A percentile compares a stretch with the other conserved stretches of the same genome.
Conservation (phyloP, 2,329 filamentous ascomycete genomes). For the Ophiostoma sp. region DNA sequence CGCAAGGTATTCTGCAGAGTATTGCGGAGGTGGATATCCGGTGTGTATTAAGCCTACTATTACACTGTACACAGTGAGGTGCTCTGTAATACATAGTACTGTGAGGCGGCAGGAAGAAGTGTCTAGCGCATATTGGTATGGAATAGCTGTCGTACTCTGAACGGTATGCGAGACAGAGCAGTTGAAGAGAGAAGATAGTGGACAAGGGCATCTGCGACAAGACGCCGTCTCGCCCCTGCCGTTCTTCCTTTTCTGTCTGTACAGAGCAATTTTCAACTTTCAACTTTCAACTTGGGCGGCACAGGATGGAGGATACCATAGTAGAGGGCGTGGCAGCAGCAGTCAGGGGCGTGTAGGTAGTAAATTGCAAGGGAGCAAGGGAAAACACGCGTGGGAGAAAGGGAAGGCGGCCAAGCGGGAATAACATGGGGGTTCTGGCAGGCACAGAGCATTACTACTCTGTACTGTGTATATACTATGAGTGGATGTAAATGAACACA, state of each 20-base stretch:
- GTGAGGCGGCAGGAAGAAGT: no score
- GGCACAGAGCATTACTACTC: not conserved
- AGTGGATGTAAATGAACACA: not conserved
- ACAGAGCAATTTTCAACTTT: no score
- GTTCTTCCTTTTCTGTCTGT: not conserved
- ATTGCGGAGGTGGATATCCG: no score
- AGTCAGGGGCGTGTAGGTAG: conserved; percentile 17
- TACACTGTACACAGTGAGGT: no score
- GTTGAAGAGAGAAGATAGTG: no score
- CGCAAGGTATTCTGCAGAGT: no score
- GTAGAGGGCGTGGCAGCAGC: conserved; percentile 12
- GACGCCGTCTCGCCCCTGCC: conserved; percentile 14
- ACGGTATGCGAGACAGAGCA: no score
- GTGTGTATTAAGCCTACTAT: no score
- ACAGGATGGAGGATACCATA: conserved; percentile 13
- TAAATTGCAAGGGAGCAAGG: not conserved
- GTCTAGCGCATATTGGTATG: no score
- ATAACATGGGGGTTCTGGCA: not conserved
- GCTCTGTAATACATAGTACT: no score
- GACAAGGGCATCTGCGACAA: not conserved
- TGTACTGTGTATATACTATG: no score
- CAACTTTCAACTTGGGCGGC: conserved; percentile 8
- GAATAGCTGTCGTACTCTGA: not conserved
- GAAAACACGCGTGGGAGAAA: not conserved
- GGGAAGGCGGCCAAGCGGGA: conserved; percentile 2